Base-by-base conservation (phyloP, 2,329 filamentous ascomycete genomes). In the Albophoma yamanashiensis region DNA sequence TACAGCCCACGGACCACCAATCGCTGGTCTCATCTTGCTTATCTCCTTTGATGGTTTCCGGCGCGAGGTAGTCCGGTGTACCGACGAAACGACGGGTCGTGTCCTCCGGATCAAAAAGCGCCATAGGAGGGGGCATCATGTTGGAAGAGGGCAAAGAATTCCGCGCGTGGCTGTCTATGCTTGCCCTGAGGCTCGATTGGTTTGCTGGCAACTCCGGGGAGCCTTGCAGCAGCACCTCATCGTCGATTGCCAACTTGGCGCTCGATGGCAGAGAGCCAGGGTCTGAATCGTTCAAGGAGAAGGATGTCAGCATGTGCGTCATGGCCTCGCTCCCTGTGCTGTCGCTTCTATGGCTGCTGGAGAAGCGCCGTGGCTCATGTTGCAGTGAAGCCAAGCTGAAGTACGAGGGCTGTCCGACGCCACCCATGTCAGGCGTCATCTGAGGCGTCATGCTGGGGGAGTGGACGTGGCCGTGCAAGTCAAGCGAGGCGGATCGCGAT, bases 1-100 rank as follows among this genome's bases (percentile, higher is more conserved):
- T 97, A 72, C 95, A 99, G 0, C 94, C 94, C n/a, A 99, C 82
- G 27, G 94, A 97, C 94, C 94, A 99, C 94, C 94, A 99, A 85
- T 99, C 94, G 70, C 94, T 97, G 66, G 93, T 94, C 73, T 97
- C 93, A 69, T 99, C 94, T 73, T 99, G 94, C 1, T 93, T 92
- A 65, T 92, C 87, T 57, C 95, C 94, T 65, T 91, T 92, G 70
- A 99, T 96, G 0, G 95, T 99, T 71, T 99, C 95, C 0, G 94
- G 94, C 0, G 94, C 94, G 17, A 99, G 82, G 70, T 99, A 99
- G 73, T 99, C 94, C 0, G 94, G 94, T 0, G 94, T 99, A 39
- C 94, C 94, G 11, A 99, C 94, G 67, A 99, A 99, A 45, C 91
- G 87, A 59, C 94, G 86, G 70, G 91, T 93, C 62, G 87, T 95